Percentiles rank a stretch among this genome's conserved stretches.
Conservation (phyloP, 1,284 basidiomycete genomes). For the Cutaneotrichosporon curvatum region DNA sequence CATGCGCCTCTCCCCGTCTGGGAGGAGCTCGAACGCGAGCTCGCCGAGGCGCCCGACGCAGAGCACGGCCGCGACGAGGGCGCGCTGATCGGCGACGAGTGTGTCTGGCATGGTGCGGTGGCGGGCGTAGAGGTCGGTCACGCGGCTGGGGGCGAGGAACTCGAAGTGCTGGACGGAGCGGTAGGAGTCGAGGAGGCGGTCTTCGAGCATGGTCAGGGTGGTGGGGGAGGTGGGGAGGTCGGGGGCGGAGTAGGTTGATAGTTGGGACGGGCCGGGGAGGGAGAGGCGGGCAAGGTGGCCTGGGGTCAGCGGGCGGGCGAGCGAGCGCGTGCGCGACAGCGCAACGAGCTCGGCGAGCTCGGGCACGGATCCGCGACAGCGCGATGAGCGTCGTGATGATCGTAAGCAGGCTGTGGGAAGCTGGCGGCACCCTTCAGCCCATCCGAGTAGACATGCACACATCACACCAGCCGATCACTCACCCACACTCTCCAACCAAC, state of each 20-base stretch:
- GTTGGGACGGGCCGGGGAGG: constrained; percentile 8
- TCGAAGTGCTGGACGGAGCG: constrained; percentile 16
- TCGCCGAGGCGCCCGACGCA: constrained; percentile 17
- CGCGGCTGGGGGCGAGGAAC: constrained; percentile 7
- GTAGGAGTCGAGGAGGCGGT: constrained; percentile 13
- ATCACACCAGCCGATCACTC: constrained; percentile 1
- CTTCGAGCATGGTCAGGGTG: constrained; percentile 11
- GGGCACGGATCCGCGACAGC: background rate
- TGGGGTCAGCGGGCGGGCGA: constrained; percentile 3
- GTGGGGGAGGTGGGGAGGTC: constrained; percentile 1
- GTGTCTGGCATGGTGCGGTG: constrained; percentile 19
- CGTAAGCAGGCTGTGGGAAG: no score
- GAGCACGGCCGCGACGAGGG: constrained; percentile 20
- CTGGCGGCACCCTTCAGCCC: no score
- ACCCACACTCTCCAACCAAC: constrained; percentile 16
- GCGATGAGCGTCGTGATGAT: no score
- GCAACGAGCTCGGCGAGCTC: no score
- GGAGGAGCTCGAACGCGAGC: constrained; percentile 6
- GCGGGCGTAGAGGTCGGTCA: constrained; percentile 17
- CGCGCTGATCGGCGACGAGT: constrained; percentile 21
- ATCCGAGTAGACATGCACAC: no score
- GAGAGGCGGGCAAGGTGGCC: constrained; percentile 12
- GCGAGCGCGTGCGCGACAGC: no score
- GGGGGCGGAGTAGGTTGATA: constrained; percentile 1
- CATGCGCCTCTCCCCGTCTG: constrained; percentile 2